Percentiles rank a stretch among this genome's conserved stretches.
Conservation (phyloP, 2,329 filamentous ascomycete species). For the Colletotrichum tanaceti region DNA sequence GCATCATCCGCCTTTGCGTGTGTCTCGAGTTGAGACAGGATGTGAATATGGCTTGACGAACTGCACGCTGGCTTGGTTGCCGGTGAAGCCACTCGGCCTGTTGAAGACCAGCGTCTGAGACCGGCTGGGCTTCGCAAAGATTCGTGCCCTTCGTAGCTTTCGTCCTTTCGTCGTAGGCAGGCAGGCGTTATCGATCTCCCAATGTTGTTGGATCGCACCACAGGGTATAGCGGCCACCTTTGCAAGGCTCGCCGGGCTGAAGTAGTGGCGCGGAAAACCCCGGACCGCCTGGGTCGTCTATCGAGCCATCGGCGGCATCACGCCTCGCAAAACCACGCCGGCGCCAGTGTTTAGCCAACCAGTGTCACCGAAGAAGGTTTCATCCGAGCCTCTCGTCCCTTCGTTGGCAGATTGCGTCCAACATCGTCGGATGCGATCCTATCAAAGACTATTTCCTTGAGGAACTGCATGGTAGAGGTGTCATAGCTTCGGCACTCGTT, state of each 20-base stretch:
- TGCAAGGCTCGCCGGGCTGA: background rate
- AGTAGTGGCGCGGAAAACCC: conserved; percentile 19
- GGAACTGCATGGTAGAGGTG: background rate
- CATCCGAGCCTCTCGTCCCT: conserved; percentile 1
- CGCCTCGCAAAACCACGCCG: conserved; percentile 20
- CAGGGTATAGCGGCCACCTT: background rate
- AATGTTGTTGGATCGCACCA: conserved; percentile 5
- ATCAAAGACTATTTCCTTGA: background rate
- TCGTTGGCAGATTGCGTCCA: background rate
- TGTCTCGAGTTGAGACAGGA: conserved; percentile 1
- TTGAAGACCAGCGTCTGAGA: conserved; percentile 6
- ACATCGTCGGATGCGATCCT: background rate
- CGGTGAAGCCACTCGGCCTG: background rate
- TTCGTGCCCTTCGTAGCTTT: background rate
- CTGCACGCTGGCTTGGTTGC: background rate
- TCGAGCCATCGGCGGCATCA: conserved; percentile 10
- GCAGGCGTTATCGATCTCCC: background rate
- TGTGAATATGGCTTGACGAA: background rate
- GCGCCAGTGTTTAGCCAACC: conserved; percentile 14
- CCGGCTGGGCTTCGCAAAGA: background rate
- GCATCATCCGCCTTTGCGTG: background rate
- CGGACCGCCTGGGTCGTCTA: background rate
- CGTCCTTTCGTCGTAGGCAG: background rate
- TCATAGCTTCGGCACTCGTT: conserved; percentile 15
- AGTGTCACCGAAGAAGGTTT: conserved; percentile 11